Conservation (phyloP, 2,329 filamentous ascomycete species). For the Colletotrichum trifolii region DNA sequence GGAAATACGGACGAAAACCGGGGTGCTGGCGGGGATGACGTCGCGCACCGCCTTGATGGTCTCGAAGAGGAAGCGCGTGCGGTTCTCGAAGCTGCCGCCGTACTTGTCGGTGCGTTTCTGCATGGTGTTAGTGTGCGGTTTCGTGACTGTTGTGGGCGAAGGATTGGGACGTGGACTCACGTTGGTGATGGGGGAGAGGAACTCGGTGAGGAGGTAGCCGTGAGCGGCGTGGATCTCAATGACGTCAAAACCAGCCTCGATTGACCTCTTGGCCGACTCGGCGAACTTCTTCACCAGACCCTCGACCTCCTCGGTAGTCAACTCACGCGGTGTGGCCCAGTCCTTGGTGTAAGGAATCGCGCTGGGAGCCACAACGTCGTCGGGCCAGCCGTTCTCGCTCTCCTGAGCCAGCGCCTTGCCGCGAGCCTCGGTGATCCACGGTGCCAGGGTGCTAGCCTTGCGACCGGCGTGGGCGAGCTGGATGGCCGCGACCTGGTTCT, state of each 20-base stretch:
- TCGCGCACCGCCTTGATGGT: constrained; percentile 61
- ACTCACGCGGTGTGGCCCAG: constrained; percentile 71
- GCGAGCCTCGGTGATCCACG: constrained; percentile 70
- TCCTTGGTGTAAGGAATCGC: constrained; percentile 68
- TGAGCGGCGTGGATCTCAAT: constrained; percentile 77
- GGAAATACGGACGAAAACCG: constrained; percentile 70
- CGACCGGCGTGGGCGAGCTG: constrained; percentile 86
- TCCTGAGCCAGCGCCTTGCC: constrained; percentile 62
- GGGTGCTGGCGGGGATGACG: constrained; percentile 64
- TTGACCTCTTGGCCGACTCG: constrained; percentile 66
- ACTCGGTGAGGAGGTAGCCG: constrained; percentile 75
- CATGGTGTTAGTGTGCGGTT: constrained; percentile 9
- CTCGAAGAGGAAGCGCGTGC: constrained; percentile 69
- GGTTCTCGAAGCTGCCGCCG: constrained; percentile 74
- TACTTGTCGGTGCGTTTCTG: constrained; percentile 71
- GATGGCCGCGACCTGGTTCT: constrained; percentile 80
- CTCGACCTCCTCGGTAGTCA: constrained; percentile 77
- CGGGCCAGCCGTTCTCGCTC: constrained; percentile 66
- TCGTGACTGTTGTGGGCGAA: too few relatives aligned
- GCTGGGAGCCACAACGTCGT: constrained; percentile 63
- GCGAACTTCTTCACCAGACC: constrained; percentile 71
- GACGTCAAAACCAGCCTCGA: constrained; percentile 79
- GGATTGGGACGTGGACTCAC: constrained; percentile 42
- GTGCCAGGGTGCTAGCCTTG: constrained; percentile 70
- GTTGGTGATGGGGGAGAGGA: constrained; percentile 70